Percentiles rank a stretch among this genome's conserved stretches.
Evolutionary conservation across 2,329 filamentous ascomycete genomes (phyloP).

Genomic region (Fusarium sacchari): DNA sequence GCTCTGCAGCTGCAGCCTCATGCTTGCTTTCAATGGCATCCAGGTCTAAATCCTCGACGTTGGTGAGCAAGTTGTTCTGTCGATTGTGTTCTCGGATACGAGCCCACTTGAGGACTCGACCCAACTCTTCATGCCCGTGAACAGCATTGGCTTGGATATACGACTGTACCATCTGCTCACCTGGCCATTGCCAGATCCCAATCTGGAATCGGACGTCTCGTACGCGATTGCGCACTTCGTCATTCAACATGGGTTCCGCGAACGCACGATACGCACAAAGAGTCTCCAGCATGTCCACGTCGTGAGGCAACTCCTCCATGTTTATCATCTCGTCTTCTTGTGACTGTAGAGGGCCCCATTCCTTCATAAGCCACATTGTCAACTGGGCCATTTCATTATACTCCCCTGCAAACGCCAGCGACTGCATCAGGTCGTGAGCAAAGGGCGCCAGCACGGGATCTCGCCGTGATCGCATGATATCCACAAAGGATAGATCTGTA

Average conservation of each 20-base stretch:
- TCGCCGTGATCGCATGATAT: constrained; percentile 46
- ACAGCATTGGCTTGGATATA: constrained; percentile 45
- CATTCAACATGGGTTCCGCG: constrained; percentile 54
- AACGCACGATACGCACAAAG: constrained; percentile 61
- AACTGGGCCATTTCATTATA: constrained; percentile 65
- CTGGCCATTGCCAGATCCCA: constrained; percentile 52
- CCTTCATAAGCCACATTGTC: constrained; percentile 66
- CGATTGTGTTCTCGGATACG: constrained; percentile 17
- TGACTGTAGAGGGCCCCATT: constrained; percentile 53
- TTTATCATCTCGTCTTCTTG: constrained; percentile 51
- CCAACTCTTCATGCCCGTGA: constrained; percentile 41
- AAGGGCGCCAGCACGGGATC: constrained; percentile 52
- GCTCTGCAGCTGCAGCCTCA: background rate
- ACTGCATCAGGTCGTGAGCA: constrained; percentile 69
- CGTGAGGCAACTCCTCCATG: constrained; percentile 47
- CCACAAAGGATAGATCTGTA: constrained; percentile 45
- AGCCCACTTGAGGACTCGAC: constrained; percentile 39
- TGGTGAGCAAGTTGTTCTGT: background rate
- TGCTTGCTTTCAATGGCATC: background rate
- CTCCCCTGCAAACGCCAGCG: constrained; percentile 70
- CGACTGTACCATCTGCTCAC: constrained; percentile 47
- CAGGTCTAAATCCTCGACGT: constrained; percentile 5
- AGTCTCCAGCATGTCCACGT: constrained; percentile 50
- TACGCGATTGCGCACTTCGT: constrained; percentile 46
- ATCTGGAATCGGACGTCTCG: constrained; percentile 41